Percentiles rank a stretch among this genome's conserved stretches.
phyloP scores from a whole-genome alignment of 1,284 basidiomycete species.

The Ceratobasidium sp. region DNA sequence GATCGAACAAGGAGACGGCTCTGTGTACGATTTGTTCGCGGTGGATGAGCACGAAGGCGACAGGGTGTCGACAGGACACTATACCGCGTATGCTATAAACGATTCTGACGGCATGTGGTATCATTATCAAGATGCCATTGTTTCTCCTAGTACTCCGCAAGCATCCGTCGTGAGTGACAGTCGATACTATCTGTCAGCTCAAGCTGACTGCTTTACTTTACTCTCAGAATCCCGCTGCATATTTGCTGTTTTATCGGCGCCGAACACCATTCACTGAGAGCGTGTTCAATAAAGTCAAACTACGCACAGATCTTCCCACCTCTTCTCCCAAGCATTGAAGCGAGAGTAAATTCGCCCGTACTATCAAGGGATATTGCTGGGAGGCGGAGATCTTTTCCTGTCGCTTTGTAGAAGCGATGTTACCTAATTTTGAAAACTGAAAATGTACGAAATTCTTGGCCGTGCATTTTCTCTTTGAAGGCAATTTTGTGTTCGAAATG shows the following conservation, averaged over 20 bases:
- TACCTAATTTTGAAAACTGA: not conserved
- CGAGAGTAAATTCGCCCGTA: not conserved
- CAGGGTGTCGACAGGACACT: conserved; percentile 91
- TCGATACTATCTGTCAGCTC: not conserved
- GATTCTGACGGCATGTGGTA: conserved; percentile 90
- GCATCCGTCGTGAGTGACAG: conserved; percentile 5
- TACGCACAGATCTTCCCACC: not conserved
- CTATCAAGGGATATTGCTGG: no score
- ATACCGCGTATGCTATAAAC: conserved; percentile 93
- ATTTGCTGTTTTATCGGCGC: conserved; percentile 94
- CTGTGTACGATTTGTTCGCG: conserved; percentile 87
- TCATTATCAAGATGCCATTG: conserved; percentile 89
- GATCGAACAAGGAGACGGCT: conserved; percentile 53
- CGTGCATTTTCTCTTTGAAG: not conserved
- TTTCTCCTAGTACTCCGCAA: conserved; percentile 18
- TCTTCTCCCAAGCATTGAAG: not conserved
- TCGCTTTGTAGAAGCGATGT: not conserved
- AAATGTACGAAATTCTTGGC: not conserved
- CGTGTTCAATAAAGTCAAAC: conserved; percentile 6
- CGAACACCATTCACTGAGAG: conserved; percentile 62
- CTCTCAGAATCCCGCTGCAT: conserved; percentile 86
- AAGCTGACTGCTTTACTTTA: not conserved
- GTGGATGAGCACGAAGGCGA: conserved; percentile 97
- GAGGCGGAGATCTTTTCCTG: no score
- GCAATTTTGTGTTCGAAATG: not conserved